Conservation (phyloP, 345 rosid species). For the Iberis pinnata region DNA sequence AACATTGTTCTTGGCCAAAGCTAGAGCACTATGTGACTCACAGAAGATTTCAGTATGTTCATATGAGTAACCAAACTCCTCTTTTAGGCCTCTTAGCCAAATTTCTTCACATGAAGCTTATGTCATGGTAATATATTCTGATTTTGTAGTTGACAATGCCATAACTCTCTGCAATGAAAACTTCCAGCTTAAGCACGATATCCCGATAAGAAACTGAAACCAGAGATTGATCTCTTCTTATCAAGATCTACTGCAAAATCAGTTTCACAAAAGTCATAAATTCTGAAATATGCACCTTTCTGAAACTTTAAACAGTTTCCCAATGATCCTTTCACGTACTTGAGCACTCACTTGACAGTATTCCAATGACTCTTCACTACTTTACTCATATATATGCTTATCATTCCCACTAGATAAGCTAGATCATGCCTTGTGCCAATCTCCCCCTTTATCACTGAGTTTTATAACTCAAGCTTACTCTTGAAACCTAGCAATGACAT, state of each 20-base stretch:
- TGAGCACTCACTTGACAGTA: neutral
- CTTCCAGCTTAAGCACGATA: neutral
- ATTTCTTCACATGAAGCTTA: neutral
- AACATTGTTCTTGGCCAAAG: neutral
- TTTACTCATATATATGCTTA: neutral
- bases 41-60: rapidly evolving
- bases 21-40: neutral
- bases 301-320: neutral
- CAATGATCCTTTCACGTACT: neutral
- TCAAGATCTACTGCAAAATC: neutral
- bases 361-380: neutral
- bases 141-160: neutral
- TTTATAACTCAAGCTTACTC: too few species aligned
- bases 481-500: too few species aligned
- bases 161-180: too few species aligned
- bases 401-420: neutral
- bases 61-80: neutral
- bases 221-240: neutral
- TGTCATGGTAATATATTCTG: neutral
- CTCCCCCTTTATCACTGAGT: too few species aligned
- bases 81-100: neutral
- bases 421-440: neutral
- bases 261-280: neutral
- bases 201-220: neutral
- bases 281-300: neutral